These are phyloP conservation scores for Tetrahymena borealis DNA, from an alignment of 73 alveolate species.

Conservation along the genomic window DNA sequence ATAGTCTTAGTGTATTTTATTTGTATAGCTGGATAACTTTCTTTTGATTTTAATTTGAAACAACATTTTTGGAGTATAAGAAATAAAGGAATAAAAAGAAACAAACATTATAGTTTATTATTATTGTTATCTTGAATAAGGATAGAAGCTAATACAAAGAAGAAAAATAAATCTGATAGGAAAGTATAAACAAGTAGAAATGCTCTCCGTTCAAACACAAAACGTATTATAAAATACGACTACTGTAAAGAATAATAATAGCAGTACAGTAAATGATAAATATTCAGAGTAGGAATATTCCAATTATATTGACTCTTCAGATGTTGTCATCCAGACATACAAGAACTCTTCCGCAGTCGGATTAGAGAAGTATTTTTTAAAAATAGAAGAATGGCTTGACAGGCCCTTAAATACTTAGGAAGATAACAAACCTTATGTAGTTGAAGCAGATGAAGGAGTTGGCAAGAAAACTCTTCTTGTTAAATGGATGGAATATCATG, in stretches of 20 bases:
- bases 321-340: constrained; percentile 26
- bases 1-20: not conserved
- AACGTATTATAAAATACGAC: not conserved
- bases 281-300: not conserved
- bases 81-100: not conserved
- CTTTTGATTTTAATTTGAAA: not conserved
- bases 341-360: constrained; percentile 25
- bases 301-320: constrained; percentile 30
- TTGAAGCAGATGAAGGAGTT: constrained; percentile 65
- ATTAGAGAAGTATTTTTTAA: constrained; percentile 39
- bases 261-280: not conserved
- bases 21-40: not conserved
- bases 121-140: not conserved
- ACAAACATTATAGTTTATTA: not conserved
- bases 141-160: not conserved
- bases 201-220: not conserved
- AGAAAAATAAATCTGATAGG: not conserved
- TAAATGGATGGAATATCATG: constrained; percentile 52
- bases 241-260: not conserved
- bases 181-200: not conserved
- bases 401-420: not conserved
- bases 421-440: constrained; percentile 47
- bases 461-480: constrained; percentile 56
- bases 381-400: constrained; percentile 42
- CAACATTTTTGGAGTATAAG: not conserved